These are phyloP conservation scores for Prunus yedoensis DNA, from an alignment of 331 rosid species.

Conservation along the genomic window DNA sequence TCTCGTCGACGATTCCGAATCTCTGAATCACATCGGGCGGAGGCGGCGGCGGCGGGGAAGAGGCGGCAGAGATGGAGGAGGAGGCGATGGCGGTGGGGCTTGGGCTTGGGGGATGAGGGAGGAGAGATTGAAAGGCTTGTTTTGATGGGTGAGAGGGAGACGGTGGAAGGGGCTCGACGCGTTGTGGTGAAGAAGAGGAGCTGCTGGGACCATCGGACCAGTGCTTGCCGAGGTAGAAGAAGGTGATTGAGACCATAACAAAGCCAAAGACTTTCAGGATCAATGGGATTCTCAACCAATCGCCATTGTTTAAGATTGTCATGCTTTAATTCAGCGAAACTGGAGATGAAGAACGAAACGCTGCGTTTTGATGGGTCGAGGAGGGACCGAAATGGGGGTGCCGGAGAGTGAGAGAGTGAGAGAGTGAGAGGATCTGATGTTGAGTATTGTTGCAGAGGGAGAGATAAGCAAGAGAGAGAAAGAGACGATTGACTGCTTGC, in stretches of 20 bases:
- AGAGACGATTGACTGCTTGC: neutral
- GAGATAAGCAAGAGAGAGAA: neutral
- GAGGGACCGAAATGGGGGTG: neutral
- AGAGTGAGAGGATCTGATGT: neutral
- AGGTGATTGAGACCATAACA: conserved; percentile 41
- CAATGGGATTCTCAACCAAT: conserved; percentile 29
- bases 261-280: conserved; percentile 43
- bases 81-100: conserved; percentile 5
- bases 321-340: conserved; percentile 14
- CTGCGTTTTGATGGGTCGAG: conserved; percentile 1
- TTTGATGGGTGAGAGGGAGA: conserved; percentile 60
- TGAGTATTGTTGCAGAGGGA: neutral
- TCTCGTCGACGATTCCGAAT: conserved; percentile 71
- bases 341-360: neutral
- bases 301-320: conserved; percentile 37
- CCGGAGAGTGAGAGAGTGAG: neutral
- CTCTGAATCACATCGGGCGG: conserved; percentile 33
- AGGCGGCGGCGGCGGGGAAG: conserved; percentile 31
- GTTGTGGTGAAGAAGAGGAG: conserved; percentile 63
- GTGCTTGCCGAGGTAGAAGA: conserved; percentile 76
- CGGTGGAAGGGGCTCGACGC: conserved; percentile 24
- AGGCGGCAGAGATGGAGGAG: neutral
- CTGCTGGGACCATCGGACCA: conserved; percentile 61
- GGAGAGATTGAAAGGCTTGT: conserved; percentile 46
- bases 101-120: conserved; percentile 33